Percentiles rank a stretch among this genome's conserved stretches.
Evolutionary conservation across 2,329 filamentous ascomycete species (phyloP).

Genomic region (Acrodontium crateriforme): DNA sequence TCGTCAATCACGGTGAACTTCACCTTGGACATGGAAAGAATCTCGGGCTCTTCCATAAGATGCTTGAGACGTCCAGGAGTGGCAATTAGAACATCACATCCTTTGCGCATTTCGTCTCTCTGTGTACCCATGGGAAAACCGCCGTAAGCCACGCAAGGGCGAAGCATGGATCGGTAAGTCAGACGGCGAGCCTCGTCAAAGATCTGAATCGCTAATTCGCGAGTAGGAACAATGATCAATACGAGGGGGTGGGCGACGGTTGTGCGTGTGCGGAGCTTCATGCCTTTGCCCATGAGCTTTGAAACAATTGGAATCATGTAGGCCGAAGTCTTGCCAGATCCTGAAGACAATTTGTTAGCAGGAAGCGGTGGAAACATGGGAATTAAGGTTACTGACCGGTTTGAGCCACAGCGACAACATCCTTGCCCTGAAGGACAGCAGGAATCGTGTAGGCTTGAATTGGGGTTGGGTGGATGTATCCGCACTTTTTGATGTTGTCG

Average conservation of each 20-base stretch:
- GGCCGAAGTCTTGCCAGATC: slow-evolving; percentile 90
- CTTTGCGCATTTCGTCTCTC: slow-evolving; percentile 57
- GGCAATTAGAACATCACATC: slow-evolving; percentile 79
- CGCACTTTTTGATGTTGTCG: slow-evolving; percentile 59
- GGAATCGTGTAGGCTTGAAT: slow-evolving; percentile 81
- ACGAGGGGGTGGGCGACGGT: slow-evolving; percentile 77
- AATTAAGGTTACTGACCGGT: slow-evolving; percentile 51
- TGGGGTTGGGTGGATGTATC: slow-evolving; percentile 62
- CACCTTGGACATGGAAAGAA: slow-evolving; percentile 61
- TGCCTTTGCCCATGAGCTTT: slow-evolving; percentile 88
- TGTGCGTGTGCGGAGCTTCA: slow-evolving; percentile 59
- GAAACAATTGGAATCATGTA: slow-evolving; percentile 83
- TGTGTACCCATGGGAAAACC: slow-evolving; percentile 62
- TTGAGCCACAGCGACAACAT: slow-evolving; percentile 81
- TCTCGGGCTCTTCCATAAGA: slow-evolving; percentile 58
- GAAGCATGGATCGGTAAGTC: slow-evolving; percentile 89
- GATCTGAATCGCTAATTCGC: slow-evolving; percentile 85
- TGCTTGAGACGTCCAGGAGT: slow-evolving; percentile 78
- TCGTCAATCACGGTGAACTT: slow-evolving; percentile 81
- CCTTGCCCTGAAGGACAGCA: slow-evolving; percentile 59
- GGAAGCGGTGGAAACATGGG: slow-evolving; percentile 2
- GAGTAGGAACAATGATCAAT: slow-evolving; percentile 70
- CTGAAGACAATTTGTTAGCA: slow-evolving; percentile 32
- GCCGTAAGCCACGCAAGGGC: slow-evolving; percentile 80
- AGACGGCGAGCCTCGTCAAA: slow-evolving; percentile 88